A percentile compares a stretch with the other conserved stretches of the same genome.
Evolutionary conservation across 169 alveolate species (phyloP).

Genomic region (Theileria annulata): DNA sequence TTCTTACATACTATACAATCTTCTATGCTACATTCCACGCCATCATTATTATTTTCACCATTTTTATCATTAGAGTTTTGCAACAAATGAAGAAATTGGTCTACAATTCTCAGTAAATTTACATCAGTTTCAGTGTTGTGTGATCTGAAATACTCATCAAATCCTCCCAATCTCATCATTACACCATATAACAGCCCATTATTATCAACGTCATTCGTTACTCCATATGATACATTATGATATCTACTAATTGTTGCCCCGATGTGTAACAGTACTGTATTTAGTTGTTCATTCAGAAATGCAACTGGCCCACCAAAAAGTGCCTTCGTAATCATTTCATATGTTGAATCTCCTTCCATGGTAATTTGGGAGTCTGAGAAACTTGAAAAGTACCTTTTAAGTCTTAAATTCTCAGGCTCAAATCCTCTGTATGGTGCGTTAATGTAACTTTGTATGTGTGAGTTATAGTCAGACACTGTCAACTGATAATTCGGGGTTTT

Average conservation of each 20-base stretch:
- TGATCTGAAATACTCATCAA: not conserved
- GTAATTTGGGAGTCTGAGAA: constrained; percentile 26
- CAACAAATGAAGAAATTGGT: not conserved
- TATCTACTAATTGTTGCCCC: too few species aligned
- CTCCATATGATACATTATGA: too few species aligned
- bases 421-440: constrained; percentile 21
- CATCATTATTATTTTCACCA: not conserved
- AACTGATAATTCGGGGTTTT: constrained; percentile 41
- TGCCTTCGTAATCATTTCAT: not conserved
- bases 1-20: constrained; percentile 35
- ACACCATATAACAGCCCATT: too few species aligned
- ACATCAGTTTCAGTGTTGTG: not conserved
- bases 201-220: too few species aligned
- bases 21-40: not conserved
- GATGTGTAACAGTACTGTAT: not conserved
- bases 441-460: constrained; percentile 6
- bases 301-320: constrained; percentile 1
- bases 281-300: not conserved
- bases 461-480: constrained; percentile 39
- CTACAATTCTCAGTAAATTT: not conserved
- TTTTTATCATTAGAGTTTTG: not conserved
- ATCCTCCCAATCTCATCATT: not conserved
- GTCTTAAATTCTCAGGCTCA: constrained; percentile 2
- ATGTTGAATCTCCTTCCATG: constrained; percentile 4
- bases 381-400: constrained; percentile 42